Base-by-base conservation (phyloP, 495 filamentous ascomycete genomes). In the Xylaria cubensis region DNA sequence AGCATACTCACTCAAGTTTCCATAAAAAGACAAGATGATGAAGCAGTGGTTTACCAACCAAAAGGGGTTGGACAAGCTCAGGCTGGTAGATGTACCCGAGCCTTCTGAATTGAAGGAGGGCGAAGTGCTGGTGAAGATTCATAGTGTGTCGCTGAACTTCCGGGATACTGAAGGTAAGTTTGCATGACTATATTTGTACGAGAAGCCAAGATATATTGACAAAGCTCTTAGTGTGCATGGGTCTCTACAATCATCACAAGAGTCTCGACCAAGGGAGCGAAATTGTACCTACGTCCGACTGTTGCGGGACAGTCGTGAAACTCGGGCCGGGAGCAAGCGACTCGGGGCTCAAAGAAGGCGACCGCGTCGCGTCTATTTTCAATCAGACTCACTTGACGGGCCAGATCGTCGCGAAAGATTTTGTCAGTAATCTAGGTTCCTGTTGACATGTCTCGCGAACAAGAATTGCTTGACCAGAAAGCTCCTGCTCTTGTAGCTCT, bases 121-220 rank as follows among this genome's bases (percentile, higher is more conserved):
- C 48, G 87, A 91, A 70, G 88, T 90, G 0, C 76, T 91, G 19
- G 88, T 91, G 13, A 81, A 88, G 76, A 86, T 90, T 63, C 75
- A 77, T 36, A 78, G 86, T 36, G 86, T 90, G 0, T 84, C 86
- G 21, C 81, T 90, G 10, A 91, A 91, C 72, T 91, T 88, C 71
- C 84, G 88, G 39, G 88, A 91, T 72, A 85, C 85, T 8, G 88
- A 86, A 78, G 74, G 77, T 79, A 34, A n/a, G 50, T 66, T 19
- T 5, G 29, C 44, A 36, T 51, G 24, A n/a, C 42, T 32, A 65
- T 34, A n/a, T 34, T 12, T 21, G 7, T 65, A 24, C 19, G 26
- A 26, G 13, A 65, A 48, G 63, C 29, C 2, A 32, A 41, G 36
- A 24, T 24, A 29, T 36, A 53, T 21, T 53, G 41, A 36, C 26